Base-by-base conservation (phyloP, 179 eudicot species). In the Sideroxylon spinosum region DNA sequence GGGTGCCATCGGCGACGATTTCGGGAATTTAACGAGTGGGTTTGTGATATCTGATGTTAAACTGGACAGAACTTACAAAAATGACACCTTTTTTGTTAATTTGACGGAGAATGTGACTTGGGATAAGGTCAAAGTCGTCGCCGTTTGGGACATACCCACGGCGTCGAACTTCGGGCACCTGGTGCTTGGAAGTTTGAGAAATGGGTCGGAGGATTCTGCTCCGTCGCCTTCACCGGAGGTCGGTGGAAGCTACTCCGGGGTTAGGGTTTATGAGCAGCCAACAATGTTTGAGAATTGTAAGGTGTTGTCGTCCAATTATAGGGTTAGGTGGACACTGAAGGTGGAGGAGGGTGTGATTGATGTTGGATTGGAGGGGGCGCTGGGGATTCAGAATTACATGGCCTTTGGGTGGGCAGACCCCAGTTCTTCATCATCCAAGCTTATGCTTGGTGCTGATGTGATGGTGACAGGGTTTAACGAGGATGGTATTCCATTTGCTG, bases 351-450 rank as follows among this genome's bases (percentile, higher is more conserved):
- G 85, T 78, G 37, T 75, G 85, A 86, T 95, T 29, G 98, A 93
- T 77, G 82, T 95, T 48, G 98, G 98, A 26, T 82, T 95, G 75
- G 98, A 95, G 81, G 98, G 91, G 8, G 91, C 84, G 7, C 84
- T 85, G 26, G 92, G 86, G 77, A 83, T 77, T 83, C 91, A 86
- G 89, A 85, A 91, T 80, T 95, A 95, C 60, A 87, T 95, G 95
- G 98, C 91, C 3, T 95, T 95, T 78, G 98, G 98, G 52, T 95
- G 98, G 98, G 97, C 98, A 7, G 85, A 89, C 63, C 95, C 97
- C 0, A 86, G 83, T 65, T 82, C 89, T 65, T 82, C 89, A 17
- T 71, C 89, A 0, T 79, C 86, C 2, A 82, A 87, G 4, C 84
- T 86, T 73, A 95, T 93, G 97, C 86, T 91, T 70, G 88, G 84